Percentiles rank a stretch among this genome's conserved stretches.
These are phyloP conservation scores for Barnettozyma vustinii DNA, from an alignment of 805 yeast species.

Conservation along the genomic window DNA sequence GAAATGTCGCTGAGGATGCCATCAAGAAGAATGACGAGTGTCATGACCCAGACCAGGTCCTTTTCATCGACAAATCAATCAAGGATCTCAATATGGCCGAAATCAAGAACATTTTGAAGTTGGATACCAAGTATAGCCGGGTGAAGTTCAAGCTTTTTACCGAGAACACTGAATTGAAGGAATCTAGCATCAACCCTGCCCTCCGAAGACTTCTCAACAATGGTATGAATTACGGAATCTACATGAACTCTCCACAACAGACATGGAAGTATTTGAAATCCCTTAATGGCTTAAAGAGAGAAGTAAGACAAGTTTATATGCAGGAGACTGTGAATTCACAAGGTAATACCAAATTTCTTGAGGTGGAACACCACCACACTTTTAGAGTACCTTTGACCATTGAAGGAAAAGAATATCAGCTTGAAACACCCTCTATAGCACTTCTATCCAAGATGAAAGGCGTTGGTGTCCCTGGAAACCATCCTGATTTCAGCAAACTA, in stretches of 20 bases:
- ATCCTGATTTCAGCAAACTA: slow-evolving; percentile 7
- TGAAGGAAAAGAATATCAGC: background rate
- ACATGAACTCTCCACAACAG: slow-evolving; percentile 14
- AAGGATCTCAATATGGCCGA: slow-evolving; percentile 16
- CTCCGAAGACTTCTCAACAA: slow-evolving; percentile 19
- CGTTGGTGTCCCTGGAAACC: slow-evolving; percentile 17
- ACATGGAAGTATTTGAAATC: background rate
- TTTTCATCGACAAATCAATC: slow-evolving; percentile 15
- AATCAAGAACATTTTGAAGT: slow-evolving; percentile 9
- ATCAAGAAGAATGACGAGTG: background rate
- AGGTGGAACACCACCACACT: slow-evolving; percentile 1
- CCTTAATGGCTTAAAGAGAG: background rate
- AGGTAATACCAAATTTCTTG: slow-evolving; percentile 3
- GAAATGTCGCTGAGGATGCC: background rate
- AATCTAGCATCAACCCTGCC: slow-evolving; percentile 10
- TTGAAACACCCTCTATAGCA: slow-evolving; percentile 15
- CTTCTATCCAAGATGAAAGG: slow-evolving; percentile 14
- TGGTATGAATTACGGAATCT: slow-evolving; percentile 14
- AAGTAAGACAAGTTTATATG: background rate
- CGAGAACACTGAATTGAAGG: slow-evolving; percentile 6
- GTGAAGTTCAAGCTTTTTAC: slow-evolving; percentile 17
- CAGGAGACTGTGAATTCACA: background rate
- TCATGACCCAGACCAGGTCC: slow-evolving; percentile 1
- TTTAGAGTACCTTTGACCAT: slow-evolving; percentile 11
- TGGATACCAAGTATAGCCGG: slow-evolving; percentile 7